Base-by-base conservation (phyloP, 139 green algal species). In the Yamagishiella unicocca region DNA sequence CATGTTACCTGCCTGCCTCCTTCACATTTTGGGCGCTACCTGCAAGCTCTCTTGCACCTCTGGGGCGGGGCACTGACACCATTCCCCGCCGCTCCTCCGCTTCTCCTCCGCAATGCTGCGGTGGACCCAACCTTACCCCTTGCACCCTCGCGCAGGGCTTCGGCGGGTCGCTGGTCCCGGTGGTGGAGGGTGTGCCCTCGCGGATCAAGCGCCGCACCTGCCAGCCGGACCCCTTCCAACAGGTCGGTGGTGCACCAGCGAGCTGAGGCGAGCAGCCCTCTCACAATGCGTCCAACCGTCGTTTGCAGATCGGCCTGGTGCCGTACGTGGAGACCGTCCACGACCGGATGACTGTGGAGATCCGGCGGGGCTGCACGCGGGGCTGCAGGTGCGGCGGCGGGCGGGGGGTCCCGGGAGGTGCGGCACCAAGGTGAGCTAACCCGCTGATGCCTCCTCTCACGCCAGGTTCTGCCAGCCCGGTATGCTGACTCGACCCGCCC, bases 291-390 rank as follows among this genome's bases (percentile, higher is more conserved):
- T 33, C 31, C 22, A 31, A 27, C 21, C 19, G 21, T 33, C 8
- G 67, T 35, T 1, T 75, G 67, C 74, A 82, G 74, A 82, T 82
- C 53, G 94, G 94, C 0, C 88, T 96, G 7, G 94, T 96, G 76
- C 94, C 94, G 12, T 96, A 89, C 78, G 94, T 96, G 2, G 75
- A 90, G 67, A 96, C 94, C 24, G 90, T 97, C 33, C 94, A 97
- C 90, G 92, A 97, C 85, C 89, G 94, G 29, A 82, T 96, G 50
- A 96, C 93, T 17, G 88, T 97, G 6, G 94, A 97, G 83, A 97
- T 97, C 74, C 90, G 94, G 7, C 84, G 94, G 10, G 94, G 94
- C 19, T 97, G 94, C 91, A 97, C 94, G n/a, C 93, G 94, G n/a
- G 94, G 94, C 10, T 97, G 94, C 89, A 92, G 74, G 74, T 82